Percentiles rank a stretch among this genome's conserved stretches.
phyloP scores from a whole-genome alignment of 2,329 filamentous ascomycete genomes.

The Dendryphion nanum region DNA sequence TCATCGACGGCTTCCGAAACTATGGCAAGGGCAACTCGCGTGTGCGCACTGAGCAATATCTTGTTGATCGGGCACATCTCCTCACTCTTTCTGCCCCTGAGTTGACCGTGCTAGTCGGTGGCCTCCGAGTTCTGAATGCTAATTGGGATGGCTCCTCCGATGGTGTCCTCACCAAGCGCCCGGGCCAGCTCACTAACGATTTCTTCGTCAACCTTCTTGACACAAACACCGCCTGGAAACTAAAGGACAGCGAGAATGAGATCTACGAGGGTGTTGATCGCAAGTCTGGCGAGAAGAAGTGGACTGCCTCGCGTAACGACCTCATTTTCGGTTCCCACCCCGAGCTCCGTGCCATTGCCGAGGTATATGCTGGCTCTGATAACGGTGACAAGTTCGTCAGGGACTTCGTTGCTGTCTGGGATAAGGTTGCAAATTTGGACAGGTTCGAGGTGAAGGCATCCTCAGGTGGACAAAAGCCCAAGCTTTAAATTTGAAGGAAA shows the following conservation, averaged over 20 bases:
- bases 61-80: conserved; percentile 70
- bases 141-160: conserved; percentile 69
- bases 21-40: conserved; percentile 64
- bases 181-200: conserved; percentile 72
- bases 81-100: conserved; percentile 71
- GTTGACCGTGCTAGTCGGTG: conserved; percentile 68
- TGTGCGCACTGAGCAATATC: conserved; percentile 65
- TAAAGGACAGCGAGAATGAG: conserved; percentile 51
- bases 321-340: conserved; percentile 72
- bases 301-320: conserved; percentile 67
- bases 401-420: conserved; percentile 71
- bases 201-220: conserved; percentile 81
- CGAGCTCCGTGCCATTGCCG: conserved; percentile 68
- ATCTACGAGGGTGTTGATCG: conserved; percentile 64
- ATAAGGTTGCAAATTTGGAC: conserved; percentile 73
- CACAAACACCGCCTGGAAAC: conserved; percentile 63
- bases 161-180: conserved; percentile 67
- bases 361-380: conserved; percentile 66
- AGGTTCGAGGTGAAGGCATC: conserved; percentile 57
- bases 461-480: conserved; percentile 6
- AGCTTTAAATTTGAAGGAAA: conserved; percentile 5
- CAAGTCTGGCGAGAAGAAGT: conserved; percentile 65
- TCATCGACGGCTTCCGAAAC: conserved; percentile 77
- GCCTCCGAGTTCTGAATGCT: conserved; percentile 66
- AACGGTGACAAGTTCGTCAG: conserved; percentile 63